A percentile compares a stretch with the other conserved stretches of the same genome.
Evolutionary conservation across 2,329 filamentous ascomycete genomes (phyloP).

Genomic region (Colletotrichum coccodes): DNA sequence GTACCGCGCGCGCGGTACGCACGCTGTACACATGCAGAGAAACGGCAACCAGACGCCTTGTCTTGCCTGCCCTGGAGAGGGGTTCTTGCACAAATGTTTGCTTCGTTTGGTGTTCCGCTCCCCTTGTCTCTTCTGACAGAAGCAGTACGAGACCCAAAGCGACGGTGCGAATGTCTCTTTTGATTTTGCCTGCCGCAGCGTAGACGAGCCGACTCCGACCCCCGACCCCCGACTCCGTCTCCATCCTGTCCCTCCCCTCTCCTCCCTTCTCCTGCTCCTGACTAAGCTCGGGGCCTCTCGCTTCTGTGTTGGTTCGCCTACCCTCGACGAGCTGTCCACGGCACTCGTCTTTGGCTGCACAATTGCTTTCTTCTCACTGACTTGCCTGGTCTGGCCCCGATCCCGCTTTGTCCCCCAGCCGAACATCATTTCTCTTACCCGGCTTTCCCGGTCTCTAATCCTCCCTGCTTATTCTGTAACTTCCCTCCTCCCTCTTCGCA

Average conservation of each 20-base stretch:
- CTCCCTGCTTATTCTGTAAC: not conserved
- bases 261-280: not conserved
- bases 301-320: not conserved
- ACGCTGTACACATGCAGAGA: not conserved
- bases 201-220: not conserved
- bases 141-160: not conserved
- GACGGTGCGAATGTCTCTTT: not conserved
- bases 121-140: not conserved
- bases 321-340: not conserved
- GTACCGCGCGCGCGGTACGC: not conserved
- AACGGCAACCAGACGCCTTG: constrained; percentile 8
- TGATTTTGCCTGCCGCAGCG: not conserved
- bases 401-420: not conserved
- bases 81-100: constrained; percentile 2
- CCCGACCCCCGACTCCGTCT: not conserved
- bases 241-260: not conserved
- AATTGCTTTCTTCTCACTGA: constrained; percentile 7
- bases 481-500: not conserved
- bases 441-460: not conserved
- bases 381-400: not conserved
- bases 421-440: not conserved
- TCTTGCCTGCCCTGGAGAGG: constrained; percentile 13
- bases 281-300: not conserved
- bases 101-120: not conserved
- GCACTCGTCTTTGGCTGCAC: not conserved